Percentiles rank a stretch among this genome's conserved stretches.
These are phyloP conservation scores for Fusarium subglutinans DNA, from an alignment of 2,329 filamentous ascomycete species.

Conservation along the genomic window DNA sequence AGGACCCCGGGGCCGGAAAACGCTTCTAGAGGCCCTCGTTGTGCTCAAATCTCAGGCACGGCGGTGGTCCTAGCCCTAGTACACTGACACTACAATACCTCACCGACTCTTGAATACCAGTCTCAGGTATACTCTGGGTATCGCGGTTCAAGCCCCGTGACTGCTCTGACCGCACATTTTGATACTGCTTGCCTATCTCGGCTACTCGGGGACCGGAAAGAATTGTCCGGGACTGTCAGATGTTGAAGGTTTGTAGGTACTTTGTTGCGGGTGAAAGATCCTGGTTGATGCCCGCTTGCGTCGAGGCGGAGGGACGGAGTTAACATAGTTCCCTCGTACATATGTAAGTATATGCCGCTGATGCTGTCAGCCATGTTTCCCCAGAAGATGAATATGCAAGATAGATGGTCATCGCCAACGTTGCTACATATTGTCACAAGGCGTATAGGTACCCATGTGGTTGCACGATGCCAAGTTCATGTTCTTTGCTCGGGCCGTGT, in stretches of 20 bases:
- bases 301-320: constrained; percentile 9
- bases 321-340: not conserved
- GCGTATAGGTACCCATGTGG: not conserved
- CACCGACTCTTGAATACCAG: constrained; percentile 12
- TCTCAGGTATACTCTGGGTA: constrained; percentile 29
- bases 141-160: constrained; percentile 24
- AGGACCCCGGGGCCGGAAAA: constrained; percentile 18
- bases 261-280: constrained; percentile 7
- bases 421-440: constrained; percentile 15
- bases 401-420: constrained; percentile 29
- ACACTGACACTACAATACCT: constrained; percentile 24
- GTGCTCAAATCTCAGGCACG: constrained; percentile 22
- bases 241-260: not conserved
- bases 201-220: constrained; percentile 24
- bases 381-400: constrained; percentile 35
- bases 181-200: constrained; percentile 6
- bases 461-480: not conserved
- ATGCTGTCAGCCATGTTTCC: constrained; percentile 12
- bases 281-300: not conserved
- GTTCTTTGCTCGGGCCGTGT: not conserved
- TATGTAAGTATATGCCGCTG: constrained; percentile 4
- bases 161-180: constrained; percentile 39
- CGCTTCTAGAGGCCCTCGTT: constrained; percentile 23
- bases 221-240: constrained; percentile 27
- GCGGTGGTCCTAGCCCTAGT: constrained; percentile 3